A percentile compares a stretch with the other conserved stretches of the same genome.
phyloP scores from a whole-genome alignment of 805 yeast species.

The Spencermartinsiella europaea region DNA sequence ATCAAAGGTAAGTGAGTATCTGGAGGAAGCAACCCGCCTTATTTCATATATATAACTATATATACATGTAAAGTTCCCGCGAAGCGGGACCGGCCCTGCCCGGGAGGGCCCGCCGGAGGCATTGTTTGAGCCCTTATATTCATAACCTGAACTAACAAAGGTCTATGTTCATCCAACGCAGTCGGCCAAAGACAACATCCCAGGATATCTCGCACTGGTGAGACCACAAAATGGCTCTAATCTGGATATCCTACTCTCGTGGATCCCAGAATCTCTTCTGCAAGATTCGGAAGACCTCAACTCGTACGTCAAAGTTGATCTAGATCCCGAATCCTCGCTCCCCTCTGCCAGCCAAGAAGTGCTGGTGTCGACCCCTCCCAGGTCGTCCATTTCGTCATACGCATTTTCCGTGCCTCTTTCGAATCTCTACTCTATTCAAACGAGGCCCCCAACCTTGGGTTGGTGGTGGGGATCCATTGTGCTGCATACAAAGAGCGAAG shows the following conservation, averaged over 20 bases:
- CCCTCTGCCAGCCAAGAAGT: slow-evolving; percentile 12
- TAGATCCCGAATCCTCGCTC: slow-evolving; percentile 30
- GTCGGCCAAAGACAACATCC: slow-evolving; percentile 65
- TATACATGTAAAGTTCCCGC: no score
- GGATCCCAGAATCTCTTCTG: slow-evolving; percentile 50
- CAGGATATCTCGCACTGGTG: slow-evolving; percentile 69
- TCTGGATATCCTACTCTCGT: slow-evolving; percentile 51
- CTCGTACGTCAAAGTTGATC: slow-evolving; percentile 47
- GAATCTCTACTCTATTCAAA: slow-evolving; percentile 70
- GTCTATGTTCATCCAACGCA: slow-evolving; percentile 81
- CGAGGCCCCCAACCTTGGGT: slow-evolving; percentile 76
- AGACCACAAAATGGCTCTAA: slow-evolving; percentile 43
- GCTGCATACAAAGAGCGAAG: slow-evolving; percentile 56
- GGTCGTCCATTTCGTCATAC: slow-evolving; percentile 51
- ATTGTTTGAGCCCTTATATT: no score
- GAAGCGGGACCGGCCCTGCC: no score
- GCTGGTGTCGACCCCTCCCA: slow-evolving; percentile 48
- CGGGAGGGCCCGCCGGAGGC: no score
- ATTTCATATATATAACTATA: no score
- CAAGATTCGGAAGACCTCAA: slow-evolving; percentile 43
- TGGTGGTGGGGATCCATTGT: slow-evolving; percentile 91
- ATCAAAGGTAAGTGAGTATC: slow-evolving; percentile 32
- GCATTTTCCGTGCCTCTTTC: slow-evolving; percentile 61
- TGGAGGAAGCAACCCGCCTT: no score
- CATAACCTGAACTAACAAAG: no score